These are phyloP conservation scores for Nannizzia gypsea DNA, from an alignment of 2,329 filamentous ascomycete species.

Conservation along the genomic window DNA sequence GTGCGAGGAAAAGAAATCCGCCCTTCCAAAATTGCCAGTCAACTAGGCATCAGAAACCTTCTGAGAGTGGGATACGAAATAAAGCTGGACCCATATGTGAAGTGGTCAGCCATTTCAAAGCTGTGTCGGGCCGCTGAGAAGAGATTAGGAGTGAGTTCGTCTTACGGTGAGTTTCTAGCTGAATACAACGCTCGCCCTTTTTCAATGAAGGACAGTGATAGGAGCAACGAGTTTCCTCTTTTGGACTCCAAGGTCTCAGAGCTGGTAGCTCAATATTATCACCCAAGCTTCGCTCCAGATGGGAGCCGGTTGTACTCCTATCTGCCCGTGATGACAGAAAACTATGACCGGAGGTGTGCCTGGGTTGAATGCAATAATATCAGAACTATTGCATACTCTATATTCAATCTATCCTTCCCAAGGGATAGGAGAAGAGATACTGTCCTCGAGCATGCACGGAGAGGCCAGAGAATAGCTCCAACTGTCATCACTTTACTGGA, in stretches of 20 bases:
- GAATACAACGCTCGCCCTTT: constrained; percentile 24
- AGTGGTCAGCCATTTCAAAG: constrained; percentile 15
- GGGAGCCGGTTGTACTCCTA: constrained; percentile 41
- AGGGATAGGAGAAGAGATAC: constrained; percentile 13
- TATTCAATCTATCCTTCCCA: constrained; percentile 33
- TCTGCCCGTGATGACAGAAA: constrained; percentile 52
- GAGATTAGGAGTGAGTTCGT: constrained; percentile 12
- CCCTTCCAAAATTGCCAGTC: constrained; percentile 22
- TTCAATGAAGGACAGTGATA: neutral
- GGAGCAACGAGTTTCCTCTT: neutral
- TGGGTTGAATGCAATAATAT: constrained; percentile 45
- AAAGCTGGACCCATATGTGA: constrained; percentile 18
- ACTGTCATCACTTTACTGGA: constrained; percentile 20
- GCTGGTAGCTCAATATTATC: constrained; percentile 35
- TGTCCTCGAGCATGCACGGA: constrained; percentile 27
- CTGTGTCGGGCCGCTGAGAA: constrained; percentile 19
- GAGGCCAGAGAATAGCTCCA: constrained; percentile 26
- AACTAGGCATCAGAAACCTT: constrained; percentile 26
- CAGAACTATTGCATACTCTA: constrained; percentile 45
- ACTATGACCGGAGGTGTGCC: constrained; percentile 42
- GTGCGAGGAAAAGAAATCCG: constrained; percentile 30
- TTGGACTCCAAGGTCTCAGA: constrained; percentile 43
- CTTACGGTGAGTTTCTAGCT: constrained; percentile 24
- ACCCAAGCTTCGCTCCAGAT: constrained; percentile 14
- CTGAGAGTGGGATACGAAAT: constrained; percentile 32